Evolutionary conservation across 257 asterid species (phyloP).

Genomic region (Penstemon newberryi): DNA sequence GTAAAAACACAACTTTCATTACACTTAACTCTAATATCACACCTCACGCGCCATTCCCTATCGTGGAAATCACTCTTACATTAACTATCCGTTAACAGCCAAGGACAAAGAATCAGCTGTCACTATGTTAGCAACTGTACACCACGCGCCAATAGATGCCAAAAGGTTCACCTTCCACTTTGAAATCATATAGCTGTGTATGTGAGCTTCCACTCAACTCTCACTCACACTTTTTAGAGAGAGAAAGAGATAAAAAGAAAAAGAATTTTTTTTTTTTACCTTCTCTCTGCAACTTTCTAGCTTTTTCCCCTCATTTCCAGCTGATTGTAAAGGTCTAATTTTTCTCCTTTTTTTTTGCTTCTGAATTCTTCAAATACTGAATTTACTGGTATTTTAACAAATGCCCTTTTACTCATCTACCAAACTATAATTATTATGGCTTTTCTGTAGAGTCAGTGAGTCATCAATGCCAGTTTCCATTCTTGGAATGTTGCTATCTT

Average conservation of each 20-base stretch:
- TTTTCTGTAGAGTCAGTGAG: constrained; percentile 20
- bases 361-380: constrained; percentile 29
- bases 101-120: too few relatives aligned
- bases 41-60: constrained; percentile 29
- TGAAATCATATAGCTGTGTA: constrained; percentile 12
- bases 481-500: constrained; percentile 46
- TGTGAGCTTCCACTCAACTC: constrained; percentile 27
- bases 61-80: neutral
- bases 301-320: constrained; percentile 43
- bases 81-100: constrained; percentile 26
- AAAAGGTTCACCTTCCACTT: neutral
- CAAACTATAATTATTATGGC: constrained; percentile 25
- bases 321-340: constrained; percentile 45
- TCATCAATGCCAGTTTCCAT: constrained; percentile 29
- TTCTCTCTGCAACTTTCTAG: constrained; percentile 53
- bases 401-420: constrained; percentile 35
- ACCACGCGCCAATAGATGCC: neutral
- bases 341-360: constrained; percentile 24
- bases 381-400: constrained; percentile 33
- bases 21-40: neutral
- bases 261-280: constrained; percentile 17
- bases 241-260: constrained; percentile 22
- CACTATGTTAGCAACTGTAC: too few relatives aligned
- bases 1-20: constrained; percentile 23
- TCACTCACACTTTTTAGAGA: constrained; percentile 23